Base-by-base conservation (phyloP, 2,329 filamentous ascomycete genomes). In the Diaporthe sp. region DNA sequence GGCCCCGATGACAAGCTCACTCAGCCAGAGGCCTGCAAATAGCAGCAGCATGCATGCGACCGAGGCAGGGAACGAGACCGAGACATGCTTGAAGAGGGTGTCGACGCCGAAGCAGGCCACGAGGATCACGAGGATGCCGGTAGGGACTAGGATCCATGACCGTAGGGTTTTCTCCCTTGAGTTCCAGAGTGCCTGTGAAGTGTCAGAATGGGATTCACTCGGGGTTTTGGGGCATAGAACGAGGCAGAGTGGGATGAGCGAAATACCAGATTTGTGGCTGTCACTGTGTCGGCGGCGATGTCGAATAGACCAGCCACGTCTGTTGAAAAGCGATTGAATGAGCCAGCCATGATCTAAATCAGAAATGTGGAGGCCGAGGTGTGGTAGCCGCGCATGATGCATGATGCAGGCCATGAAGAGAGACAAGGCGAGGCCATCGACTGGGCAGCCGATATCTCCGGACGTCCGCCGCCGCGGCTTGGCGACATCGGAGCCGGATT, bases 21-120 rank as follows among this genome's bases (percentile, higher is more conserved):
- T 85, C 0, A 85, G 71, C 10, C 91, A 82, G 15, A 92, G 81
- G 0, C 79, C 83, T 27, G 88, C 77, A 77, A 91, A 91, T 3
- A 92, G 81, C 12, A 90, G 75, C 56, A 92, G 81, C 77, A 92
- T 84, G 56, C 88, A 89, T 5, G 90, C 89, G 4, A 92, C 90
- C 2, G 89, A 91, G 3, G 90, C 87, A 0, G 90, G 90, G 75
- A 92, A 92, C 0, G 88, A 84, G 10, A 91, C 85, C 30, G 84
- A 83, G 71, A 86, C 85, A 10, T 88, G 79, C 17, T 82, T 81
- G 73, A 88, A 83, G 32, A 87, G 77, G n/a, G 81, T 81, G 75
- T 86, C 82, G 35, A 87, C 81, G 42, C 83, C 86, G 71, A 87
- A 87, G 75, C 85, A 86, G 3, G 80, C 83, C 19, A 81, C 79